Percentiles rank a stretch among this genome's conserved stretches.
Conservation (phyloP, 768 basidiomycete species). For the Leccinum arenicola region DNA sequence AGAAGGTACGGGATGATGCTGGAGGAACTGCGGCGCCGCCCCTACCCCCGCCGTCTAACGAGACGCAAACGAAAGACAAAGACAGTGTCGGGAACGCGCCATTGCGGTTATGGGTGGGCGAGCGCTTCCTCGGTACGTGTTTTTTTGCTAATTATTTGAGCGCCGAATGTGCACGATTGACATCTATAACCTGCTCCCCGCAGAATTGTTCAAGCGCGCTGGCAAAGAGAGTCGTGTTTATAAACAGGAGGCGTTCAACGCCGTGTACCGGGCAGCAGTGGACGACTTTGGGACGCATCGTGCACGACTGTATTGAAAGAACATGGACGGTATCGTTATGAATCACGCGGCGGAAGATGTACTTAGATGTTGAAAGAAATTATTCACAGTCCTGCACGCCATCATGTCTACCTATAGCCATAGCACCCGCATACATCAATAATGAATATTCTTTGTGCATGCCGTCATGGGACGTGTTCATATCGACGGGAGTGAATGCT, state of each 20-base stretch:
- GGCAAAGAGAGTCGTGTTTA: slow-evolving; percentile 47
- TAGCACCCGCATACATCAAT: not conserved
- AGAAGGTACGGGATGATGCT: slow-evolving; percentile 10
- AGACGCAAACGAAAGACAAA: slow-evolving; percentile 25
- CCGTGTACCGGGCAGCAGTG: slow-evolving; percentile 24
- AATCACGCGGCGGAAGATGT: not conserved
- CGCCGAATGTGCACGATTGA: not conserved
- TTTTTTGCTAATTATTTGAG: not conserved
- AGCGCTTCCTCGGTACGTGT: slow-evolving; percentile 57
- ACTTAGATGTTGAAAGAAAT: not conserved
- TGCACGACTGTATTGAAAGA: slow-evolving; percentile 14
- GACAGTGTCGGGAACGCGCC: slow-evolving; percentile 58
- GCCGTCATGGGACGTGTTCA: not conserved
- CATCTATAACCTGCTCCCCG: not conserved
- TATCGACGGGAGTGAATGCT: not conserved
- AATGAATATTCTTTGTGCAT: not conserved
- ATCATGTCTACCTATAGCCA: slow-evolving; percentile 8
- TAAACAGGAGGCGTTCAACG: slow-evolving; percentile 48
- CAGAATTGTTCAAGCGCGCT: slow-evolving; percentile 58
- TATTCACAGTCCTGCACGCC: not conserved
- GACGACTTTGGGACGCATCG: slow-evolving; percentile 17
- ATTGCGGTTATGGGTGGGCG: slow-evolving; percentile 70
- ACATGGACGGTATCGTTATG: not conserved
- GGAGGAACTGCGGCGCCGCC: not conserved
- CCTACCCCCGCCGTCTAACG: not conserved